Conservation (phyloP, 768 basidiomycete genomes). For the Phanerochaete carnosa region DNA sequence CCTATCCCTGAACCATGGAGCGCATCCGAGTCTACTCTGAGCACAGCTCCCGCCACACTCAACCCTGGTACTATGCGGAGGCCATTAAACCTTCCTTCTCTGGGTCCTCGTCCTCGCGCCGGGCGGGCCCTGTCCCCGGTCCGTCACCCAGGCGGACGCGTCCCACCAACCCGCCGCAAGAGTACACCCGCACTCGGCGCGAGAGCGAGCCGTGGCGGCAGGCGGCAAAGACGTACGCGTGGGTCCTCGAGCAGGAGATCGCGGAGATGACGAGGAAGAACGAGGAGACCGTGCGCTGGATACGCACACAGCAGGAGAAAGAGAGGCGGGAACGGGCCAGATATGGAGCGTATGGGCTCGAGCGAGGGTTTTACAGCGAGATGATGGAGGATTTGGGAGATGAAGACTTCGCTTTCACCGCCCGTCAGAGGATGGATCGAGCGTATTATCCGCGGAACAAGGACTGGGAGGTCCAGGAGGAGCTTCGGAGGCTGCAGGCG, state of each 20-base stretch:
- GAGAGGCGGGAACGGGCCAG: constrained; percentile 22
- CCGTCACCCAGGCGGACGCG: constrained; percentile 8
- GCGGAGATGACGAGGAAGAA: constrained; percentile 39
- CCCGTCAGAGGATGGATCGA: constrained; percentile 23
- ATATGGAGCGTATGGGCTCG: constrained; percentile 22
- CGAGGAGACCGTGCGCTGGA: constrained; percentile 62
- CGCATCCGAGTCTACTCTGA: constrained; percentile 10
- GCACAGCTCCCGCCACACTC: not conserved
- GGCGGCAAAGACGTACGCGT: constrained; percentile 29
- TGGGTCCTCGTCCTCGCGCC: not conserved
- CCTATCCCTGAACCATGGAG: constrained; percentile 6
- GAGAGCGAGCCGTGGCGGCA: constrained; percentile 26
- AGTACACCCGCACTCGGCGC: not conserved
- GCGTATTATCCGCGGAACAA: constrained; percentile 12
- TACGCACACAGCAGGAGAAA: constrained; percentile 51
- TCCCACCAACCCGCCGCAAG: not conserved
- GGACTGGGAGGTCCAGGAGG: constrained; percentile 21
- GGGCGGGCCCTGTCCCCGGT: not conserved
- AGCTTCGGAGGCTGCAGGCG: constrained; percentile 20
- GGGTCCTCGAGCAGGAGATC: constrained; percentile 53
- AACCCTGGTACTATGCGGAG: constrained; percentile 4
- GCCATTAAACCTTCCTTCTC: constrained; percentile 10
- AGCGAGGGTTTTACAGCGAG: constrained; percentile 31
- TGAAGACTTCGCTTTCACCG: constrained; percentile 26
- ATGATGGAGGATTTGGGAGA: constrained; percentile 54